Conservation (phyloP, 139 green algal genomes). For the Haematococcus sp. region DNA sequence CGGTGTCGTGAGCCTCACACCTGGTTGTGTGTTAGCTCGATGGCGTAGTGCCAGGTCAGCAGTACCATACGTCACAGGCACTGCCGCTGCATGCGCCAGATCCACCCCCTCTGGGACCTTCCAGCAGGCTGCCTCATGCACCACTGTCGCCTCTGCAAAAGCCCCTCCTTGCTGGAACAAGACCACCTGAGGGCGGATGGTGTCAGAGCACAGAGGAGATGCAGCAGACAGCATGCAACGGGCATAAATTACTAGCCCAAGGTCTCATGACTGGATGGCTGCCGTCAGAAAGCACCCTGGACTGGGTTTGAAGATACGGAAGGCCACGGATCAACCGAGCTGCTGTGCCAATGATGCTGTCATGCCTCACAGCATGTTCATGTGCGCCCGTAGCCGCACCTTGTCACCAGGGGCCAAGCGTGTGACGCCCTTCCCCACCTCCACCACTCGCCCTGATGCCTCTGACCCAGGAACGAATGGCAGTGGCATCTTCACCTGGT, state of each 20-base stretch:
- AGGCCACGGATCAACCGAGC: too few species aligned
- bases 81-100: slow-evolving; percentile 47
- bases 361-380: too few species aligned
- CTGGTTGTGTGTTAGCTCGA: slow-evolving; percentile 54
- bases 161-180: slow-evolving; percentile 42
- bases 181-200: slow-evolving; percentile 4
- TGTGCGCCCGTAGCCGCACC: too few species aligned
- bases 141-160: slow-evolving; percentile 73
- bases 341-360: too few species aligned
- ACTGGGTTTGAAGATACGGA: too few species aligned
- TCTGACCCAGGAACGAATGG: slow-evolving; percentile 86
- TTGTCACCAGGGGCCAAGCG: slow-evolving; percentile 67
- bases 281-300: too few species aligned
- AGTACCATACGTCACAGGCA: slow-evolving; percentile 86
- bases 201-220: too few species aligned
- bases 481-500: slow-evolving; percentile 75
- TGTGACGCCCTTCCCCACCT: slow-evolving; percentile 64
- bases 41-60: slow-evolving; percentile 77
- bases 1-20: slow-evolving; percentile 28
- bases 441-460: slow-evolving; percentile 65
- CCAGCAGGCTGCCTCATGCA: slow-evolving; percentile 33
- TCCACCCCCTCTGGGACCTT: slow-evolving; percentile 45
- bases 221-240: too few species aligned
- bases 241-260: too few species aligned
- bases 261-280: too few species aligned